Base-by-base conservation (phyloP, 306 rosid species). In the Dryas octopetala region DNA sequence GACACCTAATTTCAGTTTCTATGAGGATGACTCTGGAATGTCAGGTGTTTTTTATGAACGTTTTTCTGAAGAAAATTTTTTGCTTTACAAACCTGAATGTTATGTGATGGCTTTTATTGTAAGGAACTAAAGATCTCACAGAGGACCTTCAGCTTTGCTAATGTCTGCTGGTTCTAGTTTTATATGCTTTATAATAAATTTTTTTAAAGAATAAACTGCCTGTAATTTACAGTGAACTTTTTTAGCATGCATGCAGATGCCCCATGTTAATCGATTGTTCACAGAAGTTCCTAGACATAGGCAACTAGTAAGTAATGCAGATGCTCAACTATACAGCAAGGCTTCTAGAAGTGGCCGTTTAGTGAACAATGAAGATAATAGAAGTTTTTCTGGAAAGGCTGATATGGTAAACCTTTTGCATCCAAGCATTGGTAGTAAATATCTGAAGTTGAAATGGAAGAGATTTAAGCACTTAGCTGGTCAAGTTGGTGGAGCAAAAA, bases 361-460 rank as follows among this genome's bases (percentile, higher is more conserved):
- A 40, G 62, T 59, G 66, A 62, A 61, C 61, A 62, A 79, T 76
- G 84, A 68, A 67, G 74, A 69, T 64, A 76, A 76, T 60, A 62
- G 59, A 69, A 84, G 69, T 70, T 54, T 28, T 66, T 81, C 76
- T 48, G 85, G 83, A 68, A 70, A 63, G 74, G 72, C 76, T 43
- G 68, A 70, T 80, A 54, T 49, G 76, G 81, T 72, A 51, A 82
- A 84, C 81, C 75, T 59, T 86, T 76, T 84, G 72, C 82, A 79
- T 84, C 81, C 88, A 71, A 81, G 86, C 74, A 80, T 51, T 70
- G 77, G 71, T 68, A 74, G 62, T 68, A 90, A 86, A 87, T 62
- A 71, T 74, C 82, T 96, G 83, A 92, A 88, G 89, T 84, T 96
- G 86, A 77, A 82, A 79, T 96, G 99, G 99, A 92, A 80, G 89